Evolutionary conservation across 805 yeast genomes (phyloP), one percentile per base, ranked within the genome.

Genomic region (Yarrowia sp.): DNA sequence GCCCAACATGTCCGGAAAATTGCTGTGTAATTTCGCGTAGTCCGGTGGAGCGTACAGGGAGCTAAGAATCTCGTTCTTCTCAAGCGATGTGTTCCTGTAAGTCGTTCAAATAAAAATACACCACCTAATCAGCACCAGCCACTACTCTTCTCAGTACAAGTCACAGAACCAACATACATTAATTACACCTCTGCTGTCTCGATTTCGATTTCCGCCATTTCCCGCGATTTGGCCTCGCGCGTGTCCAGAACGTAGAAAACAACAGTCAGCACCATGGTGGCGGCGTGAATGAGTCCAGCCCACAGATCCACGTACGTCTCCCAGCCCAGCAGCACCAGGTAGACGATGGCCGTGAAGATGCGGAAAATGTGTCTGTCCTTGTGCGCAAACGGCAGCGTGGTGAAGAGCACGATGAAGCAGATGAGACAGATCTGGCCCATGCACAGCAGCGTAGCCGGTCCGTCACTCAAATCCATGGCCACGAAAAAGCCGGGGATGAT

Each of bases 361-460:
- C 55, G 55, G 19, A 47, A 47, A 10, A 47, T 47, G 19, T 31
- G 55, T 4, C 55, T 7, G 19, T 31, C 55, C n/a, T 47, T 47
- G 10, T 21, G 55, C 1, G 55, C 55, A 47, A 47, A 47, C 8
- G 55, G 55, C n/a, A 47, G 29, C 16, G 55, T 47, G 5, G 55
- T 47, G 13, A 47, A 47, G 3, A 47, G 55, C 38, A 47, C 55
- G 21, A 47, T 47, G 29, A 47, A 47, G 7, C 55, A 47, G 4
- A 47, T 10, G n/a, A 47, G 55, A 21, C 55, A 31, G 5, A 47
- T 31, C 38, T 47, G 55, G n/a, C 55, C 55, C 38, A 47, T 14
- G 9, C 55, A 47, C 55, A 47, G 8, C 8, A 47, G 8, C 4
- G 55, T 21, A 0, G 55, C 55, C 9, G 55, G 55, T 14, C 55